phyloP scores from a whole-genome alignment of 2,329 filamentous ascomycete genomes.

The Xylaria sp. region DNA sequence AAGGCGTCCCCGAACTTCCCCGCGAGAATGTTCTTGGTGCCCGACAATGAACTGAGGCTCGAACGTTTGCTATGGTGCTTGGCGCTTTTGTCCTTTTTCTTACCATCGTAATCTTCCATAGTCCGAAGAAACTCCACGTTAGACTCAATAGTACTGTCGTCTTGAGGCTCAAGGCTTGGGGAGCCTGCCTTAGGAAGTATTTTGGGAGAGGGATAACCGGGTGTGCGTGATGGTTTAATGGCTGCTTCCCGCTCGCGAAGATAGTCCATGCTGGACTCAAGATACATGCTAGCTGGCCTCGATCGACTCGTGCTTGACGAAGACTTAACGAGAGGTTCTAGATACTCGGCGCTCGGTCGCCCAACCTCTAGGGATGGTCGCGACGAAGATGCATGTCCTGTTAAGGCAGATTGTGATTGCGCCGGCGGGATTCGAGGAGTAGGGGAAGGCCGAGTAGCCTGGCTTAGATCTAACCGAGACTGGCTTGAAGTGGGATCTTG shows the following conservation, averaged over 20 bases:
- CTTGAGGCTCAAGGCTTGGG: slow-evolving; percentile 58
- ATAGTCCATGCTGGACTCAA: slow-evolving; percentile 85
- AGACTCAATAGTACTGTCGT: slow-evolving; percentile 76
- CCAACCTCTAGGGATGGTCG: slow-evolving; percentile 77
- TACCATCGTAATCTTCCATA: slow-evolving; percentile 73
- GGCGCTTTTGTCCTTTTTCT: slow-evolving; percentile 64
- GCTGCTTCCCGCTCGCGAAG: slow-evolving; percentile 79
- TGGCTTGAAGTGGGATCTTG: slow-evolving; percentile 47
- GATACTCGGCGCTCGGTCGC: slow-evolving; percentile 72
- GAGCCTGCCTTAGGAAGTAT: slow-evolving; percentile 55
- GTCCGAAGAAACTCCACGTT: slow-evolving; percentile 86
- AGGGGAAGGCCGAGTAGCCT: slow-evolving; percentile 44
- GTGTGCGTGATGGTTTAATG: slow-evolving; percentile 53
- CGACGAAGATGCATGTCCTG: slow-evolving; percentile 61
- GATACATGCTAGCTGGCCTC: slow-evolving; percentile 83
- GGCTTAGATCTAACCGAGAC: slow-evolving; percentile 43
- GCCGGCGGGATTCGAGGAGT: slow-evolving; percentile 50
- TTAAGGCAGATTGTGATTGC: slow-evolving; percentile 51
- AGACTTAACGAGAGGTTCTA: slow-evolving; percentile 71
- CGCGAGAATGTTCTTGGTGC: slow-evolving; percentile 83
- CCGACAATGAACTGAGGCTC: slow-evolving; percentile 77
- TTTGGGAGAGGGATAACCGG: slow-evolving; percentile 52
- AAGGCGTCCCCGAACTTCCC: slow-evolving; percentile 95
- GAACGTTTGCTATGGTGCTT: slow-evolving; percentile 74
- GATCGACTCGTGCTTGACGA: slow-evolving; percentile 64